Percentiles rank a stretch among this genome's conserved stretches.
phyloP scores from a whole-genome alignment of 768 basidiomycete species.

The Hysterangium stoloniferum region DNA sequence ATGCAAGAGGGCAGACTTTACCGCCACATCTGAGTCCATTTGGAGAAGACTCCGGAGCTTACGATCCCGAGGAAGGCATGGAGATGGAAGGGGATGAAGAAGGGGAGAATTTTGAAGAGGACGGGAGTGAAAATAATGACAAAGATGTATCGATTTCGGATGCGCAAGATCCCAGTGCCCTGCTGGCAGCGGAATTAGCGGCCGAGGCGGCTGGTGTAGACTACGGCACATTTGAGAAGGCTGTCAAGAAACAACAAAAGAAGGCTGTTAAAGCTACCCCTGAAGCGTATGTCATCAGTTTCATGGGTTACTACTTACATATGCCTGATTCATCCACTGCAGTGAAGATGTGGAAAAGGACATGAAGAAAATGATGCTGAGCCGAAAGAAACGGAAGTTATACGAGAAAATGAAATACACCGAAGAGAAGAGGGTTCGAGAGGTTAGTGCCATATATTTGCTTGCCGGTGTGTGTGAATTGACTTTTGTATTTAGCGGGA shows the following conservation, averaged over 20 bases:
- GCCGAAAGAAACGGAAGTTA: conserved; percentile 87
- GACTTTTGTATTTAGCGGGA: conserved; percentile 39
- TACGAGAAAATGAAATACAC: conserved; percentile 92
- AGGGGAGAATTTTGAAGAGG: conserved; percentile 26
- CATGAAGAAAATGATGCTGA: conserved; percentile 98
- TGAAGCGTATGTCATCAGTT: conserved; percentile 11
- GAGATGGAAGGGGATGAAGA: conserved; percentile 26
- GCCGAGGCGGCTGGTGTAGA: conserved; percentile 87
- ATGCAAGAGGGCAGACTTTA: conserved; percentile 75
- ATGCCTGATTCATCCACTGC: background rate
- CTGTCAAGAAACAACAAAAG: conserved; percentile 55
- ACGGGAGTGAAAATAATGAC: conserved; percentile 27
- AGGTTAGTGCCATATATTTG: conserved; percentile 47
- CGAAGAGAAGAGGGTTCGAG: conserved; percentile 63
- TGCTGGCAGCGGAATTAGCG: conserved; percentile 83
- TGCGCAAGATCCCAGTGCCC: conserved; percentile 52
- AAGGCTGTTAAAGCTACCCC: conserved; percentile 27
- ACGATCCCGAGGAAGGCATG: conserved; percentile 49
- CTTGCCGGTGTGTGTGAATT: background rate
- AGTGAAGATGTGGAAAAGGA: conserved; percentile 48
- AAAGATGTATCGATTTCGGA: conserved; percentile 19
- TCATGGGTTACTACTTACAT: background rate
- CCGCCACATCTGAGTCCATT: conserved; percentile 97
- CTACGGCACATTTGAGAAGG: conserved; percentile 69
- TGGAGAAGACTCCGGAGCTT: conserved; percentile 71